Conservation (phyloP, 2,329 filamentous ascomycete genomes). For the Phialophora macrospora region DNA sequence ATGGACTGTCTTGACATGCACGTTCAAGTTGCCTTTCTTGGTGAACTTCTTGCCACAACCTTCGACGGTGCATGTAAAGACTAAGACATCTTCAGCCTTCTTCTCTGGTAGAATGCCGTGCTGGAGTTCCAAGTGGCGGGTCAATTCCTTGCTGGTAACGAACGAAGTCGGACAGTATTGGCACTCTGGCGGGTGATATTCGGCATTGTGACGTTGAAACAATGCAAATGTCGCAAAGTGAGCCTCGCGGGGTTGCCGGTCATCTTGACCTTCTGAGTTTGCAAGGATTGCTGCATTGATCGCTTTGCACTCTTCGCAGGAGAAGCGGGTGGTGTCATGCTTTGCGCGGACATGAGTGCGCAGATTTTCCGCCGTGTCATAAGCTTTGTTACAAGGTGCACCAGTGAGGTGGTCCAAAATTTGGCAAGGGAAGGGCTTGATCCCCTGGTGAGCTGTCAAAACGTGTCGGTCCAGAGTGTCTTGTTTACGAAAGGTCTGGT, state of each 20-base stretch:
- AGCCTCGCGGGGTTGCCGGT: constrained; percentile 44
- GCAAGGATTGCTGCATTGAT: constrained; percentile 44
- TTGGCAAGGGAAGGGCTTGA: constrained; percentile 73
- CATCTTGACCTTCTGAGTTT: constrained; percentile 41
- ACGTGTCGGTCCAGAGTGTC: constrained; percentile 85
- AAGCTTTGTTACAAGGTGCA: constrained; percentile 67
- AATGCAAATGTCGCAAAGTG: constrained; percentile 74
- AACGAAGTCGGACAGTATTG: constrained; percentile 73
- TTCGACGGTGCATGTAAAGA: constrained; percentile 63
- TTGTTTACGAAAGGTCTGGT: constrained; percentile 82
- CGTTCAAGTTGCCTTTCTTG: constrained; percentile 78
- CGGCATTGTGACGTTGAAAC: constrained; percentile 73
- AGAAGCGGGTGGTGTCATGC: constrained; percentile 73
- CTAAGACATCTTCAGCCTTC: constrained; percentile 56
- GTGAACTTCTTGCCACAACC: constrained; percentile 80
- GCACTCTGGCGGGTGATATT: constrained; percentile 74
- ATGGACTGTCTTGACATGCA: constrained; percentile 78
- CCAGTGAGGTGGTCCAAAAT: constrained; percentile 60
- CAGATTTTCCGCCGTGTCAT: constrained; percentile 73
- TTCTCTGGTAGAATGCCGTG: constrained; percentile 60
- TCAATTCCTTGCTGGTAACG: constrained; percentile 68
- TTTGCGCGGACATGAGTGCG: constrained; percentile 71
- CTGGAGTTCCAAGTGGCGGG: constrained; percentile 76
- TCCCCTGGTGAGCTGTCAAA: constrained; percentile 72
- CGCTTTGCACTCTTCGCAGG: constrained; percentile 73